phyloP scores from a whole-genome alignment of 2,329 filamentous ascomycete species.

The Ceratocystis lukuohia region DNA sequence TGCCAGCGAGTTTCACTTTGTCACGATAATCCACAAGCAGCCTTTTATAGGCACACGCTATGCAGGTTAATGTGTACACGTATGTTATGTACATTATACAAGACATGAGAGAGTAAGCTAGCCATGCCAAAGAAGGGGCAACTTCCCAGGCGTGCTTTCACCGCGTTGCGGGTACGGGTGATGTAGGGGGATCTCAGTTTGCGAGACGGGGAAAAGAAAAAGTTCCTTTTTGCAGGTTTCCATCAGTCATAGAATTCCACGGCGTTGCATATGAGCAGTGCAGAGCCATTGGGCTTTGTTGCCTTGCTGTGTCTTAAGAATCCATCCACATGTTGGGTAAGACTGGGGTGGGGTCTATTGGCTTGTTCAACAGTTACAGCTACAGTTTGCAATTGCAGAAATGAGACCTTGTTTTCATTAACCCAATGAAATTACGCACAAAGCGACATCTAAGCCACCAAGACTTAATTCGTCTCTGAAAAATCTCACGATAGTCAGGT shows the following conservation, averaged over 20 bases:
- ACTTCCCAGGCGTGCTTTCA: not conserved
- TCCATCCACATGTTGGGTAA: not conserved
- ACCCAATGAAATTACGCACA: not conserved
- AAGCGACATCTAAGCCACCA: not conserved
- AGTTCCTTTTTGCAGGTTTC: not conserved
- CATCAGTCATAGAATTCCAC: constrained; percentile 4
- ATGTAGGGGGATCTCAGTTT: not conserved
- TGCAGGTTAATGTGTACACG: not conserved
- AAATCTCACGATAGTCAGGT: not conserved
- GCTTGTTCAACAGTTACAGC: not conserved
- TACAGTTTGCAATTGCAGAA: not conserved
- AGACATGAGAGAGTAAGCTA: not conserved
- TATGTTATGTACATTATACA: not conserved
- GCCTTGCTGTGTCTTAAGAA: not conserved
- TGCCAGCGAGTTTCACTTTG: not conserved
- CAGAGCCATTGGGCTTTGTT: not conserved
- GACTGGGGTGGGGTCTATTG: not conserved
- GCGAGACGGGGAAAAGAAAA: not conserved
- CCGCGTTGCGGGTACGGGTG: not conserved
- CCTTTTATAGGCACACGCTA: not conserved
- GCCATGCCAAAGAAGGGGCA: not conserved
- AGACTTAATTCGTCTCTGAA: not conserved
- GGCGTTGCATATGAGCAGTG: not conserved
- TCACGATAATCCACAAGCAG: constrained; percentile 5
- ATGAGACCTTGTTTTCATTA: not conserved